Evolutionary conservation across 345 rosid genomes (phyloP).

Genomic region (Brassica nigra): DNA sequence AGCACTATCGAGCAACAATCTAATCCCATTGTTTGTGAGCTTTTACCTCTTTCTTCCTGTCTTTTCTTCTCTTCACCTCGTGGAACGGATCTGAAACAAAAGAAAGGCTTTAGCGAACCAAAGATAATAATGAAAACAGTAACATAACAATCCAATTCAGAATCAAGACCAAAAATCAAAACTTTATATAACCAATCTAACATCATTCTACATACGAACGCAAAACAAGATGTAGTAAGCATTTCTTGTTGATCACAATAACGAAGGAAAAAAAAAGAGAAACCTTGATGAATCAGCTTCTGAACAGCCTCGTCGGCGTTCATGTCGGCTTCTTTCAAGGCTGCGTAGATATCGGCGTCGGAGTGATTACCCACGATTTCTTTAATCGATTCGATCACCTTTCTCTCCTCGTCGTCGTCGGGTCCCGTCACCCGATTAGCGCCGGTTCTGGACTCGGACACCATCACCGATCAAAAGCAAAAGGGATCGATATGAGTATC

Average conservation of each 20-base stretch:
- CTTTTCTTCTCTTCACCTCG: conserved; percentile 16
- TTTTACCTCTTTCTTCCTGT: conserved; percentile 18
- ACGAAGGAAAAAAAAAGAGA: not conserved
- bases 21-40: not conserved
- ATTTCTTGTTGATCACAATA: too few relatives aligned
- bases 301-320: conserved; percentile 14
- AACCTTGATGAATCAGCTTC: conserved; percentile 16
- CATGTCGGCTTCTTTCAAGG: conserved; percentile 9
- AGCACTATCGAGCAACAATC: not conserved
- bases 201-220: not conserved
- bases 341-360: conserved; percentile 1
- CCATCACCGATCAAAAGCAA: not conserved
- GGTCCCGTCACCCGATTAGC: not conserved
- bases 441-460: conserved; percentile 6
- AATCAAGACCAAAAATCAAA: not conserved
- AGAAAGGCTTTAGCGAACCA: not conserved
- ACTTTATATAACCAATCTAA: not conserved
- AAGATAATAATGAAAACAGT: not conserved
- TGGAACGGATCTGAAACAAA: conserved; percentile 13
- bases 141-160: not conserved
- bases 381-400: not conserved
- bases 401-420: not conserved
- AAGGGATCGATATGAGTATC: not conserved
- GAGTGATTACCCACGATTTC: conserved; percentile 4
- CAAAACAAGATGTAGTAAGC: not conserved